Evolutionary conservation across 2,329 filamentous ascomycete species (phyloP).

Genomic region (Diaporthe aspalathi): DNA sequence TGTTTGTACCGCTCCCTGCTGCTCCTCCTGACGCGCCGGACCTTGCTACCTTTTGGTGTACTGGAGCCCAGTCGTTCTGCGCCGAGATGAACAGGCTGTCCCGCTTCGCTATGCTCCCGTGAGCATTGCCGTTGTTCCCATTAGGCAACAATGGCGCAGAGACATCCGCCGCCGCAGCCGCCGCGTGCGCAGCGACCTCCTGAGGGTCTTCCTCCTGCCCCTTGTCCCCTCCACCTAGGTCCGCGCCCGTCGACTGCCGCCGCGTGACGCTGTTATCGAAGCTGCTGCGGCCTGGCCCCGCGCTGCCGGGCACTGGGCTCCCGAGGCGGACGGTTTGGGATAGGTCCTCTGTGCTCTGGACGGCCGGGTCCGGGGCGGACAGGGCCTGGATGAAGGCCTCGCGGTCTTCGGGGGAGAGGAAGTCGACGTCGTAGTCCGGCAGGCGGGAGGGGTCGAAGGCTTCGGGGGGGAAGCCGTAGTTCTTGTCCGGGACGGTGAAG

Average conservation of each 20-base stretch:
- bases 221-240: constrained; percentile 42
- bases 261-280: constrained; percentile 53
- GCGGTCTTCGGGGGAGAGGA: constrained; percentile 78
- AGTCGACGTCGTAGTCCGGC: constrained; percentile 84
- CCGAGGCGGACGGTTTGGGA: constrained; percentile 54
- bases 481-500: constrained; percentile 47
- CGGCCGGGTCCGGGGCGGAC: constrained; percentile 80
- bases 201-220: constrained; percentile 43
- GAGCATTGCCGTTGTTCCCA: constrained; percentile 35
- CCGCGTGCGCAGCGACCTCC: constrained; percentile 53
- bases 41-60: constrained; percentile 74
- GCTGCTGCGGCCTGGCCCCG: constrained; percentile 50
- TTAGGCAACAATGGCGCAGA: constrained; percentile 37
- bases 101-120: constrained; percentile 20
- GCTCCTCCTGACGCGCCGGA: constrained; percentile 24
- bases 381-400: constrained; percentile 84
- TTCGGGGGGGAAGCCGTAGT: constrained; percentile 70
- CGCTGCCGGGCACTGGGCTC: constrained; percentile 49
- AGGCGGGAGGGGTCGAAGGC: constrained; percentile 76
- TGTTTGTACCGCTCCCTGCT: constrained; percentile 50
- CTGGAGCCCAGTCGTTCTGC: constrained; percentile 94
- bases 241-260: constrained; percentile 50
- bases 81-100: constrained; percentile 78
- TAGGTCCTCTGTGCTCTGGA: constrained; percentile 70
- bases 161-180: constrained; percentile 53